These are phyloP conservation scores for Misopates orontium DNA, from an alignment of 257 asterid genomes.

Conservation along the genomic window DNA sequence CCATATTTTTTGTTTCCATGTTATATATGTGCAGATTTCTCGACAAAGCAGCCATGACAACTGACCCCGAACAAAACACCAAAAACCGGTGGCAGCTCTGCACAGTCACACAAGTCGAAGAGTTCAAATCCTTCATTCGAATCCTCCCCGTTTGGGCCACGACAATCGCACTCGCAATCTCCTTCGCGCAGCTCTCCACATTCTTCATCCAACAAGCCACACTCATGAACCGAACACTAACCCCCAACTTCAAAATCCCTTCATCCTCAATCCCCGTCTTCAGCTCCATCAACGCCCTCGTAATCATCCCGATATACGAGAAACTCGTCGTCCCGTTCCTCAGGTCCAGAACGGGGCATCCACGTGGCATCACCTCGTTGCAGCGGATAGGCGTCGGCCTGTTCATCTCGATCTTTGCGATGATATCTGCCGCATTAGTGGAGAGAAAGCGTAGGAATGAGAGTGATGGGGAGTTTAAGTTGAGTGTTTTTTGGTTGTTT, in stretches of 20 bases:
- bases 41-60: conserved; percentile 11
- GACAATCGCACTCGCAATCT: conserved; percentile 16
- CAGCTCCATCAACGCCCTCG: conserved; percentile 71
- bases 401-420: conserved; percentile 64
- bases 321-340: conserved; percentile 50
- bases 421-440: conserved; percentile 61
- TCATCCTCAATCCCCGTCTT: conserved; percentile 56
- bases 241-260: conserved; percentile 51
- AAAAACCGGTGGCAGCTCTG: conserved; percentile 51
- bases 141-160: conserved; percentile 55
- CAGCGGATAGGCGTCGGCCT: conserved; percentile 76
- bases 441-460: conserved; percentile 43
- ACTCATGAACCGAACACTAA: conserved; percentile 68
- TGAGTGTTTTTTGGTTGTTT: conserved; percentile 65
- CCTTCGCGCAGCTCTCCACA: conserved; percentile 58
- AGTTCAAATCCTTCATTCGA: conserved; percentile 54
- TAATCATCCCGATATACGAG: conserved; percentile 71
- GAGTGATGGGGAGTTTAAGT: conserved; percentile 16
- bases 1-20: too few species aligned
- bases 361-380: conserved; percentile 61
- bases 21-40: conserved; percentile 46
- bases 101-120: conserved; percentile 67
- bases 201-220: conserved; percentile 95
- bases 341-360: conserved; percentile 59
- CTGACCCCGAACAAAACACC: conserved; percentile 2